phyloP scores from a whole-genome alignment of 2,329 filamentous ascomycete species.

The Alternaria sp. region DNA sequence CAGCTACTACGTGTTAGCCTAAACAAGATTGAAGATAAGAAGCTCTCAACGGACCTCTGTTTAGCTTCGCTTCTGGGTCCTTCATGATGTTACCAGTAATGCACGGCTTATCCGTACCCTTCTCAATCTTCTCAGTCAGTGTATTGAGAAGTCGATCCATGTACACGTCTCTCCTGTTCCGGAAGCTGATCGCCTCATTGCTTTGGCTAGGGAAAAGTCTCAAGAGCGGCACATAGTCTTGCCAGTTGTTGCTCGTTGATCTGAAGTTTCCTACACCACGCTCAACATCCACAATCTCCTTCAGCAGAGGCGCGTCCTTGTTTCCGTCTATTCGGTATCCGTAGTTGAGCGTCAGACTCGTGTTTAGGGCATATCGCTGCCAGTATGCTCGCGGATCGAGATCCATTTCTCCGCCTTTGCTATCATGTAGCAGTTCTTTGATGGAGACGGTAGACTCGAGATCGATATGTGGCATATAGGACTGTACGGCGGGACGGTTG shows the following conservation, averaged over 20 bases:
- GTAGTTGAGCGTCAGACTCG: constrained; percentile 79
- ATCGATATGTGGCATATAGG: constrained; percentile 84
- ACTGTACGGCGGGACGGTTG: constrained; percentile 77
- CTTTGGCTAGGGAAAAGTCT: constrained; percentile 70
- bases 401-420: constrained; percentile 67
- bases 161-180: constrained; percentile 72
- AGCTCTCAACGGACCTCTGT: constrained; percentile 60
- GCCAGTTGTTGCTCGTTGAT: constrained; percentile 83
- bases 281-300: constrained; percentile 79
- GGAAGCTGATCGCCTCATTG: constrained; percentile 69
- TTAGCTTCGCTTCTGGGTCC: constrained; percentile 72
- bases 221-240: constrained; percentile 82
- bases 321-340: constrained; percentile 77
- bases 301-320: constrained; percentile 70
- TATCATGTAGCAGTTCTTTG: constrained; percentile 73
- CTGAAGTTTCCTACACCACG: constrained; percentile 78
- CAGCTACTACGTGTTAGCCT: constrained; percentile 60
- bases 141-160: constrained; percentile 67
- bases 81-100: constrained; percentile 76
- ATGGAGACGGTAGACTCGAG: constrained; percentile 77
- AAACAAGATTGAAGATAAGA: neutral
- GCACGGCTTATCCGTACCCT: constrained; percentile 72
- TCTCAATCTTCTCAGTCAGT: constrained; percentile 67
- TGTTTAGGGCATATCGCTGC: constrained; percentile 78
- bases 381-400: constrained; percentile 78